Conservation (phyloP, 2,329 filamentous ascomycete genomes). For the Cladosporium sp. region DNA sequence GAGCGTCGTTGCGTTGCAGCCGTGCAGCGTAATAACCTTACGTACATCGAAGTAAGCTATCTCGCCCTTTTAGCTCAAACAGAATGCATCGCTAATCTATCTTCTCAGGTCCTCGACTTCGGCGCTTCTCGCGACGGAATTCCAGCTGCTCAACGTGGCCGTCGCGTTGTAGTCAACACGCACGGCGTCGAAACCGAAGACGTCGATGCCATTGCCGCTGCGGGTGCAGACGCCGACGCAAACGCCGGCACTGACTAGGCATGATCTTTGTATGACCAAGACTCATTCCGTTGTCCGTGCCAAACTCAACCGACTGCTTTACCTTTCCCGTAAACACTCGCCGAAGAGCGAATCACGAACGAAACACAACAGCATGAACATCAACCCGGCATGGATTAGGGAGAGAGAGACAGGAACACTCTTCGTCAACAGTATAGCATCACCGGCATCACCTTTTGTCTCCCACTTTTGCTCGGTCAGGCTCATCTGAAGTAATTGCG, state of each 20-base stretch:
- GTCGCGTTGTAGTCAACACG: slow-evolving; percentile 59
- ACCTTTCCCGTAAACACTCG: too few species aligned
- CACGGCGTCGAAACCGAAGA: slow-evolving; percentile 32
- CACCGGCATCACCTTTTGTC: too few species aligned
- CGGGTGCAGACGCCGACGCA: slow-evolving; percentile 3
- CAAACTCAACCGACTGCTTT: too few species aligned
- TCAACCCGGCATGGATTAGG: too few species aligned
- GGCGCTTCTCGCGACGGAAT: slow-evolving; percentile 87
- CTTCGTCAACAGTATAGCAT: too few species aligned
- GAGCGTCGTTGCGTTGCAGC: slow-evolving; percentile 92
- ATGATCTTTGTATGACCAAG: not conserved
- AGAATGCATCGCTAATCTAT: slow-evolving; percentile 29
- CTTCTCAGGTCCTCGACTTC: slow-evolving; percentile 83
- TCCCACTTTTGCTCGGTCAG: too few species aligned
- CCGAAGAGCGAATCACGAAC: too few species aligned
- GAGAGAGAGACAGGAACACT: too few species aligned
- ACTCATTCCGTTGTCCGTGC: too few species aligned
- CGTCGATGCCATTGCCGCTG: slow-evolving; percentile 21
- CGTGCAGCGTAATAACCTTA: slow-evolving; percentile 85
- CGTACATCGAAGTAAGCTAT: slow-evolving; percentile 82
- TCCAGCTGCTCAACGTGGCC: slow-evolving; percentile 69
- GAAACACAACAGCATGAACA: too few species aligned
- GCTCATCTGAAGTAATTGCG: too few species aligned
- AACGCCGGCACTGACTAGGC: not conserved
- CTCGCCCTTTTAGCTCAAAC: not conserved